Evolutionary conservation across 371 early-diverging fungal species (phyloP).

Genomic region (Mucor circinelloides): DNA sequence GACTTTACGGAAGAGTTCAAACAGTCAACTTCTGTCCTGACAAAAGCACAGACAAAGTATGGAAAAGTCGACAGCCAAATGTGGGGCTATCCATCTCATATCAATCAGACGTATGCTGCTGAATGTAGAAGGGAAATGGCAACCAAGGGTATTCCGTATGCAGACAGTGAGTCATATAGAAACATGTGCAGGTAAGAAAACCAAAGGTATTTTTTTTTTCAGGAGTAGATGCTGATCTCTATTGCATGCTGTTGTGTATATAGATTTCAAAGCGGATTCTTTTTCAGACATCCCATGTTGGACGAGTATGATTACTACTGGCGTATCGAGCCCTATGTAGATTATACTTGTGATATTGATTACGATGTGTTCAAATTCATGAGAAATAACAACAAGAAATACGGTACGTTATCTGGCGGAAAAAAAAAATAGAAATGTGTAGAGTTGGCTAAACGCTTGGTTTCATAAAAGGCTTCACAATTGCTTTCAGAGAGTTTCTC

Average conservation of each 20-base stretch:
- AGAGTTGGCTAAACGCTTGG: background rate
- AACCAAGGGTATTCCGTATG: conserved; percentile 73
- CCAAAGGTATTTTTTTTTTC: background rate
- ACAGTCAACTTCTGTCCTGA: conserved; percentile 56
- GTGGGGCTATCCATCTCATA: conserved; percentile 88
- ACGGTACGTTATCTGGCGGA: conserved; percentile 15
- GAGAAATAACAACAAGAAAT: conserved; percentile 27
- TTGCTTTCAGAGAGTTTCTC: conserved; percentile 72
- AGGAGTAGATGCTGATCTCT: background rate
- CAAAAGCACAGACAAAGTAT: conserved; percentile 55
- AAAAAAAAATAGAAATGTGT: conserved; percentile 17
- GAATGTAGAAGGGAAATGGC: conserved; percentile 62
- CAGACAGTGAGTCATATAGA: conserved; percentile 82
- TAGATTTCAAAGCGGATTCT: conserved; percentile 76
- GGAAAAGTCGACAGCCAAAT: conserved; percentile 53
- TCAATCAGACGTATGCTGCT: conserved; percentile 72
- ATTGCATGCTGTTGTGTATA: background rate
- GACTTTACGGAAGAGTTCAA: conserved; percentile 79
- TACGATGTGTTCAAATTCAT: conserved; percentile 28
- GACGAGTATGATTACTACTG: conserved; percentile 90
- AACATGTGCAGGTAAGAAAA: conserved; percentile 81
- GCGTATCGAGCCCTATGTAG: conserved; percentile 94
- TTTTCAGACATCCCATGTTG: conserved; percentile 85
- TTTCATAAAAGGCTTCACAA: conserved; percentile 62
- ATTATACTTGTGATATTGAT: conserved; percentile 85